Conservation (phyloP, 2,329 filamentous ascomycete species). For the Fonsecaea erecta region DNA sequence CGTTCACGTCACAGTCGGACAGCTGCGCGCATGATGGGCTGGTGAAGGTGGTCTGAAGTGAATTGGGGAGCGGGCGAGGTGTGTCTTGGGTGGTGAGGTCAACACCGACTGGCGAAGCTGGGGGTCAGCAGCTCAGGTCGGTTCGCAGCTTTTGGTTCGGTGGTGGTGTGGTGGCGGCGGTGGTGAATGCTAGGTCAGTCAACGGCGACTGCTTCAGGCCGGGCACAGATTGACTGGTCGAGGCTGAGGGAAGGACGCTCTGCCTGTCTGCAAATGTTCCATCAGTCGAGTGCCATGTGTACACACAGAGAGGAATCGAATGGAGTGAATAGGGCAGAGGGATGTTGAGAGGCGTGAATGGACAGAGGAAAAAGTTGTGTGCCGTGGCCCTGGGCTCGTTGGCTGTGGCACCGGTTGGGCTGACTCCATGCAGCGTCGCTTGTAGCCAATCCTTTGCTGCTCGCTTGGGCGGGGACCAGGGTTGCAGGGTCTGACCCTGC, state of each 20-base stretch:
- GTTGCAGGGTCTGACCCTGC: not conserved
- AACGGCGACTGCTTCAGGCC: conserved; percentile 6
- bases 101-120: not conserved
- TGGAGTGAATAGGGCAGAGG: conserved; percentile 2
- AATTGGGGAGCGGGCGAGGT: not conserved
- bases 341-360: conserved; percentile 22
- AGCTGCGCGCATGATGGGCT: conserved; percentile 29
- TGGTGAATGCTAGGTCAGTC: conserved; percentile 2
- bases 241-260: conserved; percentile 10
- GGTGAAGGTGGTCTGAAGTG: conserved; percentile 10
- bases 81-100: conserved; percentile 1
- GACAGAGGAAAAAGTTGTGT: conserved; percentile 26
- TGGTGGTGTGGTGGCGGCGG: not conserved
- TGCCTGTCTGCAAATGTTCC: conserved; percentile 22
- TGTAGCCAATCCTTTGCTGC: conserved; percentile 10
- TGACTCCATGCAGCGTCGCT: not conserved
- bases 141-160: not conserved
- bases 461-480: not conserved
- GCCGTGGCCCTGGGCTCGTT: conserved; percentile 20
- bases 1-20: conserved; percentile 30
- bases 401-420: not conserved
- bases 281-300: conserved; percentile 34
- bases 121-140: not conserved
- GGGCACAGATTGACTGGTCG: conserved; percentile 10
- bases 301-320: conserved; percentile 5